Evolutionary conservation across 768 basidiomycete genomes (phyloP), one percentile per base, ranked within the genome.

Genomic region (Pluteus cervinus): DNA sequence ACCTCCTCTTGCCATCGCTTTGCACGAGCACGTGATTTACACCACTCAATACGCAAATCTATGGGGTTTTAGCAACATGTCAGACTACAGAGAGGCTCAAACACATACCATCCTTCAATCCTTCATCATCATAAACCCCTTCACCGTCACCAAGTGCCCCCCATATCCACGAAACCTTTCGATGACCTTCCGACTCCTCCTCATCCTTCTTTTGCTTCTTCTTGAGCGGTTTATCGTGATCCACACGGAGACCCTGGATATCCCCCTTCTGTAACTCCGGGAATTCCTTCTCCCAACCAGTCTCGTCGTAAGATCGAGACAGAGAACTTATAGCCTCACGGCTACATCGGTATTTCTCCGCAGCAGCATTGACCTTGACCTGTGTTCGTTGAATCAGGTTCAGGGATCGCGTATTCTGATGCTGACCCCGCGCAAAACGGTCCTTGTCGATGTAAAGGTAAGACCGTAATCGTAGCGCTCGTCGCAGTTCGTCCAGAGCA

Each of bases 401-500:
- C 15, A 23, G 33, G 15, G 21, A 35, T 3, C 33, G 33, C 3
- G 18, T 35, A 35, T 35, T 35, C 25, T 35, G 4, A 21, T 14
- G 33, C 7, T 23, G 22, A 4, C 33, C 33, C 4, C 33, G 21
- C 2, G 33, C 22, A 21, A 21, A 35, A 22, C 25, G 22, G 22
- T 35, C 25, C 12, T 35, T 35, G 8, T 35, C 25, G 22, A 23
- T 35, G 12, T 23, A 23, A 14, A 35, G 15, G 12, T 23, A 35
- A 22, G 31, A 24, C 18, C 31, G 31, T 12, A 40, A 17, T 15
- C 15, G 31, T 30, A 40, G 9, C 14, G 31, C 23, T 16, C 31
- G 39, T 16, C 31, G 39, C 11, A 40, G 7, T 15, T 33, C 12
- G 5, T 31, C 21, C 11, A 40, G 31, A 22, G 18, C n/a, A 24